Evolutionary conservation across 352 stramenopile species (phyloP).

Genomic region (Phytopythium kandeliae): DNA sequence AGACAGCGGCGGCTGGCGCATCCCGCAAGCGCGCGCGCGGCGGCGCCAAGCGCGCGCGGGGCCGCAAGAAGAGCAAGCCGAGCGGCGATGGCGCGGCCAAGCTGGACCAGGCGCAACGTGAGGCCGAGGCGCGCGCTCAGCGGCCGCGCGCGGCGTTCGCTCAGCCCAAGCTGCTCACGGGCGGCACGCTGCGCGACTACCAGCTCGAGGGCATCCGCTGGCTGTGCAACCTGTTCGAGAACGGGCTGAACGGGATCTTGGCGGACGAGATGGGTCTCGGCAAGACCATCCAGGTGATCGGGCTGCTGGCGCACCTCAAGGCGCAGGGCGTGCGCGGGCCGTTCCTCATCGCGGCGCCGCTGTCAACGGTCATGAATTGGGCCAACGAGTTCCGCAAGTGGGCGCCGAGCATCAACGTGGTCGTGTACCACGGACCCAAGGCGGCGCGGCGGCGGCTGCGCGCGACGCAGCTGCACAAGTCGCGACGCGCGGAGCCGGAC

Average conservation of each 20-base stretch:
- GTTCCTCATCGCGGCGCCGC: constrained; percentile 96
- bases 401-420: constrained; percentile 88
- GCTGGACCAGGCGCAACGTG: constrained; percentile 56
- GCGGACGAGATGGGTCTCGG: constrained; percentile 88
- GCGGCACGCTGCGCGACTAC: constrained; percentile 90
- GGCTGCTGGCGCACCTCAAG: constrained; percentile 93
- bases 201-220: constrained; percentile 96
- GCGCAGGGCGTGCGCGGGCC: constrained; percentile 87
- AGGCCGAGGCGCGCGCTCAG: constrained; percentile 23
- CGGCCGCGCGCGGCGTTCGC: constrained; percentile 38
- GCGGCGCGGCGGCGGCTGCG: constrained; percentile 41
- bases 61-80: constrained; percentile 29
- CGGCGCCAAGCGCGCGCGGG: constrained; percentile 7
- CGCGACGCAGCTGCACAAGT: constrained; percentile 38
- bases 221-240: constrained; percentile 97
- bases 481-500: constrained; percentile 47
- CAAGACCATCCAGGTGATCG: constrained; percentile 91
- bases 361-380: constrained; percentile 99
- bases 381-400: constrained; percentile 85
- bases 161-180: constrained; percentile 74
- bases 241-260: constrained; percentile 92
- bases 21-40: constrained; percentile 31
- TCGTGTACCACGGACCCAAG: constrained; percentile 96
- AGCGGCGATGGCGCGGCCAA: constrained; percentile 51
- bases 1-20: constrained; percentile 10